Base-by-base conservation (phyloP, 2,329 filamentous ascomycete genomes). In the Calonectria henricotiae region DNA sequence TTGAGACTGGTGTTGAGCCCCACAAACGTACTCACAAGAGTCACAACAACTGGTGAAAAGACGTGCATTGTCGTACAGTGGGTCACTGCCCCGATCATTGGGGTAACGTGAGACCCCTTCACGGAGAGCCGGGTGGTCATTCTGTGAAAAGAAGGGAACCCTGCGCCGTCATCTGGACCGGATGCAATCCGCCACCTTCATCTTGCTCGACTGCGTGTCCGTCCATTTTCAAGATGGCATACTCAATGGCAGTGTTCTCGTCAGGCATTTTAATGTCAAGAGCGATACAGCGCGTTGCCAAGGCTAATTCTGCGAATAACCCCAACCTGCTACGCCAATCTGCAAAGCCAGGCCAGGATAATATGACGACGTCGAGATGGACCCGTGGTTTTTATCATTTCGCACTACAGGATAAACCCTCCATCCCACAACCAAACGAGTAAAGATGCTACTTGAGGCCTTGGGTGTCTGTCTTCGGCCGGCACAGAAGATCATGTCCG, bases 371-470 rank as follows among this genome's bases (percentile, higher is more conserved):
- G 9, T 55, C n/a, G 35, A 15, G n/a, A 7, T 30, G 27, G 7
- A 30, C 27, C 27, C 27, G 4, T 30, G 27, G 27, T 30, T 30
- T 30, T 30, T 7, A n/a, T n/a, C n/a, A n/a, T n/a, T n/a, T n/a
- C n/a, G n/a, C n/a, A 4, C 32, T 17, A 23, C 51, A 32, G 51
- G 20, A 58, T 39, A 58, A 58, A 58, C 51, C 51, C 51, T 46
- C 43, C 35, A 39, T 32, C 32, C 51, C 51, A 55, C 51, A 58
- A 58, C 39, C n/a, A 39, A 15, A 27, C 11, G 5, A 39, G 32
- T 15, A 9, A 23, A 7, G 15, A 32, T 11, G 20, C 2, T 39
- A 2, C 32, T 39, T 1, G 27, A 30, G 15, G 23, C 9, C 5
- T 55, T 4, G 12, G 25, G 39, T 17, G 8, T n/a, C 1, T n/a